phyloP scores from a whole-genome alignment of 495 filamentous ascomycete genomes.

The Trichoderma erinaceum region DNA sequence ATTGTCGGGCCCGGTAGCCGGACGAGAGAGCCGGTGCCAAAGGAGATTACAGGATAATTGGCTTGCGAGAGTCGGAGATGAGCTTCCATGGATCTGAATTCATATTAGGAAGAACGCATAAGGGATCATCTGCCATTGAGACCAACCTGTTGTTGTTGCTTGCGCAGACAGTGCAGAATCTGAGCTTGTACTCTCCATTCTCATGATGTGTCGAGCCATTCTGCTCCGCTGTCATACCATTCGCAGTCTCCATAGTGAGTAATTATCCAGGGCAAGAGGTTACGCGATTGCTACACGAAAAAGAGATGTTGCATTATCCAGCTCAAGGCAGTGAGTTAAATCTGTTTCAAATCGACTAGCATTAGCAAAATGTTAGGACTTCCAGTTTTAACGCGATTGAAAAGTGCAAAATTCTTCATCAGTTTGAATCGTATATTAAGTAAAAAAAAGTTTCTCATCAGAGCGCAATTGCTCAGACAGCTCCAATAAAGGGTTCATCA shows the following conservation, averaged over 20 bases:
- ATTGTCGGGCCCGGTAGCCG: constrained; percentile 87
- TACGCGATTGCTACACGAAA: background rate
- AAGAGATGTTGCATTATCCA: background rate
- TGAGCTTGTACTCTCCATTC: constrained; percentile 63
- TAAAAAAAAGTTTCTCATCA: constrained; percentile 49
- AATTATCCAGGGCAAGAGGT: constrained; percentile 15
- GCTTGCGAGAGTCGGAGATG: constrained; percentile 82
- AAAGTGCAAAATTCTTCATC: constrained; percentile 24
- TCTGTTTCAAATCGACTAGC: background rate
- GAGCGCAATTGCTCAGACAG: constrained; percentile 69
- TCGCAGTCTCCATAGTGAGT: constrained; percentile 30
- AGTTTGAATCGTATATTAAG: constrained; percentile 43
- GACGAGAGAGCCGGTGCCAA: constrained; percentile 93
- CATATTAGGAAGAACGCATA: constrained; percentile 14
- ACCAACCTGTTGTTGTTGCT: constrained; percentile 89
- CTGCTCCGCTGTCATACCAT: constrained; percentile 26
- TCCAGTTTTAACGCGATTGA: background rate
- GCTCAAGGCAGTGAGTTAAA: background rate
- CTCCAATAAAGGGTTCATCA: constrained; percentile 82
- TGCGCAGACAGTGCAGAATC: constrained; percentile 97
- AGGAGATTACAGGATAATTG: constrained; percentile 92
- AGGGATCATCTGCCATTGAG: background rate
- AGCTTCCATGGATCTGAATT: constrained; percentile 83
- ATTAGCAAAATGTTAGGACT: background rate
- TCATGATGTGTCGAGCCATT: constrained; percentile 36